phyloP scores from a whole-genome alignment of 805 yeast species.

The Helenozyma baotianmanensis region DNA sequence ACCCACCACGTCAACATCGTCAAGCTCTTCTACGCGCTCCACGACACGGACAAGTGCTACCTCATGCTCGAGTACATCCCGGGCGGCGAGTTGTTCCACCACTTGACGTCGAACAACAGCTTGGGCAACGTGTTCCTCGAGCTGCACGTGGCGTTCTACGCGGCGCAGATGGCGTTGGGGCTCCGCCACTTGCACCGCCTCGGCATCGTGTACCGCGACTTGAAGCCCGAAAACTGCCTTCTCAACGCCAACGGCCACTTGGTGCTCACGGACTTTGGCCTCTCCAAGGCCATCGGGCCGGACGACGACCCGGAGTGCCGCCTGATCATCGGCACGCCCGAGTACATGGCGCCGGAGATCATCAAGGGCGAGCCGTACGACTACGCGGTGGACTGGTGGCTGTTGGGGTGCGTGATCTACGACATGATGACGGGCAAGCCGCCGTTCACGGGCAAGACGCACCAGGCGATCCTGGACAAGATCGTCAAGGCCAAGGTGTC shows the following conservation, averaged over 20 bases:
- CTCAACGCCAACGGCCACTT: constrained; percentile 74
- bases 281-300: constrained; percentile 44
- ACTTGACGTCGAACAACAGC: constrained; percentile 28
- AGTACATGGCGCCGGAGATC: constrained; percentile 77
- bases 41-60: constrained; percentile 40
- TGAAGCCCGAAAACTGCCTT: constrained; percentile 87
- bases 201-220: constrained; percentile 83
- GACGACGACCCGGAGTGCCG: constrained; percentile 40
- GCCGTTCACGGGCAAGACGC: constrained; percentile 41
- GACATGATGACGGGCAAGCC: constrained; percentile 43
- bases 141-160: constrained; percentile 66
- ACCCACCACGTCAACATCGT: constrained; percentile 46
- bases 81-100: constrained; percentile 45
- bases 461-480: constrained; percentile 37
- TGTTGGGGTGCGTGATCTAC: constrained; percentile 40
- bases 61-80: constrained; percentile 41
- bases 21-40: constrained; percentile 41
- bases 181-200: constrained; percentile 68
- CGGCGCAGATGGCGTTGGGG: constrained; percentile 79
- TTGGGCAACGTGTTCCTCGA: constrained; percentile 48
- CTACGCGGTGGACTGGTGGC: constrained; percentile 46
- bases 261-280: constrained; percentile 82
- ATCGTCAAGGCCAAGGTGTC: constrained; percentile 31
- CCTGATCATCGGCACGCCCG: constrained; percentile 64
- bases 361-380: constrained; percentile 45